Evolutionary conservation across 768 basidiomycete genomes (phyloP).

Genomic region (Clavaria fumosa): DNA sequence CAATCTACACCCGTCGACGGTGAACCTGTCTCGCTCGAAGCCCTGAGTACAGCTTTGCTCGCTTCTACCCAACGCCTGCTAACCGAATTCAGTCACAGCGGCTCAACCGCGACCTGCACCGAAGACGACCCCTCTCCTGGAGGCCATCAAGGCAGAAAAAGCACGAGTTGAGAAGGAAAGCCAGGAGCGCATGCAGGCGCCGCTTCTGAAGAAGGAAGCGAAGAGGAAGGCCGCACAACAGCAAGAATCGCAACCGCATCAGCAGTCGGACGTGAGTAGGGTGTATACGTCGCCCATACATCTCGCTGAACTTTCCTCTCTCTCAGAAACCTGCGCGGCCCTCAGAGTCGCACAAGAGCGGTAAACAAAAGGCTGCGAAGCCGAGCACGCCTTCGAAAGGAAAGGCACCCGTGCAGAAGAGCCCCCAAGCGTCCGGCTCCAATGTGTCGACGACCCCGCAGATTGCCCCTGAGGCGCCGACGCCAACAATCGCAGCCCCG

Average conservation of each 20-base stretch:
- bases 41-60: slow-evolving; percentile 31
- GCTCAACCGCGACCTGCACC: slow-evolving; percentile 43
- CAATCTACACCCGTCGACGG: slow-evolving; percentile 29
- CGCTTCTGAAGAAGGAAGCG: slow-evolving; percentile 16
- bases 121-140: slow-evolving; percentile 82
- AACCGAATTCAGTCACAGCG: slow-evolving; percentile 37
- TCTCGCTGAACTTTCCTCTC: too few species aligned
- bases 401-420: too few species aligned
- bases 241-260: slow-evolving; percentile 7
- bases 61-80: background rate
- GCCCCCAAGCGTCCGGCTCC: too few species aligned
- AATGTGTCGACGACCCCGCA: too few species aligned
- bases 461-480: too few species aligned
- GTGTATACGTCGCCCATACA: too few species aligned
- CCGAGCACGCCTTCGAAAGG: too few species aligned
- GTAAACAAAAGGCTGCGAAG: too few species aligned
- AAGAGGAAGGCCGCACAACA: slow-evolving; percentile 6
- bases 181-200: slow-evolving; percentile 51
- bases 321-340: too few species aligned
- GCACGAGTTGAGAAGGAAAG: slow-evolving; percentile 59
- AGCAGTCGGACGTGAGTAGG: too few species aligned
- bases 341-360: too few species aligned
- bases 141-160: slow-evolving; percentile 81
- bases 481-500: too few species aligned
- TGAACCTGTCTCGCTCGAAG: slow-evolving; percentile 51